Evolutionary conservation across 768 basidiomycete genomes (phyloP).

Genomic region (Lanmaoa pseudosensibilis): DNA sequence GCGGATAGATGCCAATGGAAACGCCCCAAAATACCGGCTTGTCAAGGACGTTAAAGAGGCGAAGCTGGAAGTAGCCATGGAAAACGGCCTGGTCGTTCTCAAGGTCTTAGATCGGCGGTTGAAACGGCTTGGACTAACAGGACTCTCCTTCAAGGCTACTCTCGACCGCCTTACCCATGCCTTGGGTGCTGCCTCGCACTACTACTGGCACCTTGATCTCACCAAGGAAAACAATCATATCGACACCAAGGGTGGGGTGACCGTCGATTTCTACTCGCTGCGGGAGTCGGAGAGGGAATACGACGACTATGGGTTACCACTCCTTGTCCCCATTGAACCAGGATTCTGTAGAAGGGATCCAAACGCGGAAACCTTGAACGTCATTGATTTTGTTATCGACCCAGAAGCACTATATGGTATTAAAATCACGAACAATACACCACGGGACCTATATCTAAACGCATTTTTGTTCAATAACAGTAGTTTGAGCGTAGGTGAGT

Average conservation of each 20-base stretch:
- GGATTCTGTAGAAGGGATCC: constrained; percentile 4
- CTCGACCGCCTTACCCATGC: neutral
- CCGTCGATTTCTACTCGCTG: constrained; percentile 14
- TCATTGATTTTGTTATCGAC: constrained; percentile 26
- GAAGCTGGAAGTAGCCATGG: neutral
- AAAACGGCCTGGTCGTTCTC: neutral
- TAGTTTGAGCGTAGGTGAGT: constrained; percentile 37
- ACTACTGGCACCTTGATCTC: constrained; percentile 24
- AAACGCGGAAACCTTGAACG: neutral
- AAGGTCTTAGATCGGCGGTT: neutral
- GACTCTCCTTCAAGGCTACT: neutral
- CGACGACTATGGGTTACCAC: neutral
- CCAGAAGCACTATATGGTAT: constrained; percentile 29
- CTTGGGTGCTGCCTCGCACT: constrained; percentile 19
- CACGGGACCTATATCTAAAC: constrained; percentile 34
- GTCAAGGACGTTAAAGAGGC: neutral
- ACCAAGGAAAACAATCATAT: neutral
- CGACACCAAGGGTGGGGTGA: neutral
- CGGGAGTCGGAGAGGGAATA: neutral
- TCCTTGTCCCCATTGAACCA: neutral
- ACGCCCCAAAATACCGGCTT: neutral
- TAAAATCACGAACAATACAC: constrained; percentile 10
- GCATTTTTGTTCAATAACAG: constrained; percentile 45
- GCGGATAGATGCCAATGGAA: neutral
- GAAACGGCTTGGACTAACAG: constrained; percentile 1